Evolutionary conservation across 208 protist species (phyloP), one percentile per base, ranked within the genome.

Genomic region (Leishmania gerbilli): DNA sequence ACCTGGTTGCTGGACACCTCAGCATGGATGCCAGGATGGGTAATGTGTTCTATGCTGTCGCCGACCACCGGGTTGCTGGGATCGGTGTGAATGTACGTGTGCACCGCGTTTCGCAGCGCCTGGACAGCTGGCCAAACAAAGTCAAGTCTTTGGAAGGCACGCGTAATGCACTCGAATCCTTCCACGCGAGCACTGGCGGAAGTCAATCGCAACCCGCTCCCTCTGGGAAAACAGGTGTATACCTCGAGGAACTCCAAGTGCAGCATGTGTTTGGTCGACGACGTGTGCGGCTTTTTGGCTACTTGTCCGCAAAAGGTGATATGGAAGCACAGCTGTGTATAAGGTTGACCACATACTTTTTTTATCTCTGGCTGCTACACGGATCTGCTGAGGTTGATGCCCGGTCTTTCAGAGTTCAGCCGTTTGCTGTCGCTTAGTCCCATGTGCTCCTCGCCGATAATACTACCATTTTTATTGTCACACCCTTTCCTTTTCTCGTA

Each of bases 81-180:
- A 98, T 99, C 75, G 94, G 94, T 15, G 96, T 99, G 5, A 97
- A 99, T 82, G 95, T 93, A 5, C 98, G 99, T 80, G 95, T 99
- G n/a, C 97, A 99, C 74, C 90, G 97, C 68, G 97, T 99, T 67
- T 78, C 79, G 4, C 94, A 97, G 69, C 86, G 97, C 31, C 94
- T 98, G 27, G 71, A 82, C 21, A 99, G 97, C 98, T 92, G 95
- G 13, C 84, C 88, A 21, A 56, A 84, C 27, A 92, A 88, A 0
- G 94, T 89, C 64, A 91, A 91, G 64, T 90, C 84, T 17, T 94
- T 95, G 1, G 95, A 99, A 76, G 90, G 99, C 76, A 99, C 97
- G 68, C 88, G 94, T 69, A 96, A 94, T 76, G 87, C 84, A 55
- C 81, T 99, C 19, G 92, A 99, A 79, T 79, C 83, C n/a, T 99